These are phyloP conservation scores for Pleurotus sapidus DNA, from an alignment of 768 basidiomycete species.

Conservation along the genomic window DNA sequence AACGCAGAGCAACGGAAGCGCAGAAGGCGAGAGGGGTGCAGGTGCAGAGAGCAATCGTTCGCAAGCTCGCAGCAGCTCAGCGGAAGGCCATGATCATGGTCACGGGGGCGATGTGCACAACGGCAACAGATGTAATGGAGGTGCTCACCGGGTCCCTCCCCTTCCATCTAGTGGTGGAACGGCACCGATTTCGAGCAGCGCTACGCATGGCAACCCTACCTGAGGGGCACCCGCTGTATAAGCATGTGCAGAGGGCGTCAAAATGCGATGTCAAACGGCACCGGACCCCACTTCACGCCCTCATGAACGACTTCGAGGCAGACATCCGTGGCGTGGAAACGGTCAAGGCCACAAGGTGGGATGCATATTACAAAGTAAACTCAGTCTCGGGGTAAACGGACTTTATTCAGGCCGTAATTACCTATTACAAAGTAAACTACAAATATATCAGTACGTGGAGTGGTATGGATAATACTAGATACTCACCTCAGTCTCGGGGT, in stretches of 20 bases:
- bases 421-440: background rate
- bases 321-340: too few species aligned
- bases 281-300: background rate
- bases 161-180: too few species aligned
- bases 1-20: too few species aligned
- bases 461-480: background rate
- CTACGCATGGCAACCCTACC: background rate
- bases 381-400: background rate
- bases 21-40: too few species aligned
- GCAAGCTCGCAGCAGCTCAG: too few species aligned
- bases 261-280: background rate
- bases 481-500: background rate
- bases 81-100: too few species aligned
- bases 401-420: background rate
- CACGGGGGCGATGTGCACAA: too few species aligned
- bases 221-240: background rate
- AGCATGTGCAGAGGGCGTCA: background rate
- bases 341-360: too few species aligned
- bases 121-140: too few species aligned
- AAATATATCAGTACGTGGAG: background rate
- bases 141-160: too few species aligned
- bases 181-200: too few species aligned
- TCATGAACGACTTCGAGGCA: background rate
- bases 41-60: too few species aligned
- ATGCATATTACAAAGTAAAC: background rate